Conservation (phyloP, 2,329 filamentous ascomycete genomes). For the Colletotrichum spinosum region DNA sequence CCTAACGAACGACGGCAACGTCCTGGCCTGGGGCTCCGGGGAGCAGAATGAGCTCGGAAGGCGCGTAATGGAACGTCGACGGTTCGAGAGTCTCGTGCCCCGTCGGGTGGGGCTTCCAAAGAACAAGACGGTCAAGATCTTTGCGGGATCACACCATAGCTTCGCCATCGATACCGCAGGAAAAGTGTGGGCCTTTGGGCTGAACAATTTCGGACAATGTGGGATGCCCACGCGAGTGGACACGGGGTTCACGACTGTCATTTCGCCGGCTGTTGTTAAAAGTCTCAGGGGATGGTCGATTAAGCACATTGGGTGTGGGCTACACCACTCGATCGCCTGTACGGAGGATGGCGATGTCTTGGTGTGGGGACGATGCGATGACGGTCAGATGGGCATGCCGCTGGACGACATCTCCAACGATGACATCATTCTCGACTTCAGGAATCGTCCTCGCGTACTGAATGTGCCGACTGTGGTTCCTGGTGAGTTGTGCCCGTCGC, state of each 20-base stretch:
- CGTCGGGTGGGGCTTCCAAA: conserved; percentile 42
- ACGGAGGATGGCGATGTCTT: conserved; percentile 56
- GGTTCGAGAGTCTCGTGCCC: conserved; percentile 60
- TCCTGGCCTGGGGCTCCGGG: conserved; percentile 69
- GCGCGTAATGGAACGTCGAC: conserved; percentile 62
- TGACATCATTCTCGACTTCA: conserved; percentile 71
- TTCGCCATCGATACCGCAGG: conserved; percentile 75
- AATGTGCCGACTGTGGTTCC: conserved; percentile 49
- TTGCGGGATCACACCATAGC: conserved; percentile 74
- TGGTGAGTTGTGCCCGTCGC: conserved; percentile 33
- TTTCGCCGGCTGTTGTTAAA: conserved; percentile 65
- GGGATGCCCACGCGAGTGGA: conserved; percentile 57
- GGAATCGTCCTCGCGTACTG: conserved; percentile 74
- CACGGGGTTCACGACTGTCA: conserved; percentile 52
- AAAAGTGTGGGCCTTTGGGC: conserved; percentile 76
- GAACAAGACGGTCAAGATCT: conserved; percentile 50
- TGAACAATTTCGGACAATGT: conserved; percentile 79
- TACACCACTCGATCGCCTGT: conserved; percentile 70
- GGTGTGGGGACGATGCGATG: conserved; percentile 62
- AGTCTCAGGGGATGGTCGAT: conserved; percentile 66
- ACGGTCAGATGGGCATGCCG: conserved; percentile 66
- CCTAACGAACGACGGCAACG: conserved; percentile 60
- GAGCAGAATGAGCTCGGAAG: conserved; percentile 57
- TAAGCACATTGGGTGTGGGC: conserved; percentile 70
- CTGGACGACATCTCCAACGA: conserved; percentile 61